Conservation (phyloP, 176 grass and related monocot genomes). For the Dactylis glomerata region DNA sequence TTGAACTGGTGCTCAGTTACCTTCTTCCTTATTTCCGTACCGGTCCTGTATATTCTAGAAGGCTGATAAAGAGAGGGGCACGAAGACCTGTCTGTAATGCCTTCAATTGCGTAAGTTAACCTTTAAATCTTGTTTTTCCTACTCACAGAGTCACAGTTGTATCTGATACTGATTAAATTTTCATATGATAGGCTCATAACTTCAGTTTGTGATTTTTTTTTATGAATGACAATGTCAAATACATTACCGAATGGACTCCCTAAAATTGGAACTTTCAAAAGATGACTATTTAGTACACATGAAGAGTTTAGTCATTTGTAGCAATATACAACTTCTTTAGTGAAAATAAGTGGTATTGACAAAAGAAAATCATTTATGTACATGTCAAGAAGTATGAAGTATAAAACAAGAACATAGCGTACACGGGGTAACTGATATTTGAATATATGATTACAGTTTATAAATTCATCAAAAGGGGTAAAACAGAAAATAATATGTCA, state of each 20-base stretch:
- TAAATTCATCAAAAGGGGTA: background rate
- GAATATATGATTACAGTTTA: background rate
- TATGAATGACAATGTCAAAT: background rate
- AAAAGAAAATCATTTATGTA: background rate
- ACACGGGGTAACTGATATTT: background rate
- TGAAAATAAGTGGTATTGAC: background rate
- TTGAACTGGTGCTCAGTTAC: background rate
- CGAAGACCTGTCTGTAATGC: background rate
- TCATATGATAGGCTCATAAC: background rate
- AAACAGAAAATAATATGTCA: background rate
- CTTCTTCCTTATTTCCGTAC: background rate
- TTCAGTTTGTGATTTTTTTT: background rate
- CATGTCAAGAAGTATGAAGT: background rate
- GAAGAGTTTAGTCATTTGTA: background rate
- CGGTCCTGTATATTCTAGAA: background rate
- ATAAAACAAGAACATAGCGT: background rate
- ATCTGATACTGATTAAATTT: constrained; percentile 11
- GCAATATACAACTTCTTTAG: background rate
- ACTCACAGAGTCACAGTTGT: background rate
- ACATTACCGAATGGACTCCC: background rate
- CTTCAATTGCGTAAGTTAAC: background rate
- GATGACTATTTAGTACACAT: background rate
- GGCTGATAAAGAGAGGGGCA: background rate
- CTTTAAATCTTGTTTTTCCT: background rate
- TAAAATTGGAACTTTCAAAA: constrained; percentile 9